phyloP scores from a whole-genome alignment of 495 filamentous ascomycete species.

The Penicillium canariense region DNA sequence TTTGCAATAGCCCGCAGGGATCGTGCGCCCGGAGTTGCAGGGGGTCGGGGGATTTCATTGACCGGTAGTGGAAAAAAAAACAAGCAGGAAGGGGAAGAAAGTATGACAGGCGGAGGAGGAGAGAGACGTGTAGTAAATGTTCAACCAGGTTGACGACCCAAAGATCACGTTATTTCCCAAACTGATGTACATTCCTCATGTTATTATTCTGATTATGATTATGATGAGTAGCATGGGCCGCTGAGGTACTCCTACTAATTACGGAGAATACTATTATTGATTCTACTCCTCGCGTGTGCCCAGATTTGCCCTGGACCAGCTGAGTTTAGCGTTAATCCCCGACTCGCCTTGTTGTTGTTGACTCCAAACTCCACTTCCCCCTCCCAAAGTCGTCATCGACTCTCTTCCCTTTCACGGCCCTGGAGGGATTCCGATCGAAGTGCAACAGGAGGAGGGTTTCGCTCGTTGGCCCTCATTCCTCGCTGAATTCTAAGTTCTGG shows the following conservation, averaged over 20 bases:
- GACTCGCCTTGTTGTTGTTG: constrained; percentile 27
- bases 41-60: background rate
- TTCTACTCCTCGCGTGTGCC: constrained; percentile 25
- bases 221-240: background rate
- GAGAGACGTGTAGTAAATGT: background rate
- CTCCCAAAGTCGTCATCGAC: constrained; percentile 15
- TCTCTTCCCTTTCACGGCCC: constrained; percentile 28
- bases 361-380: constrained; percentile 16
- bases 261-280: constrained; percentile 9
- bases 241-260: background rate
- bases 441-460: background rate
- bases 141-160: too few species aligned
- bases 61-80: background rate
- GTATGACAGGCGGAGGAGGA: background rate
- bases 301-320: constrained; percentile 15
- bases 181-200: too few species aligned
- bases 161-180: too few species aligned
- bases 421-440: constrained; percentile 7
- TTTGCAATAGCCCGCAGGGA: constrained; percentile 18
- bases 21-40: constrained; percentile 9
- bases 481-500: background rate
- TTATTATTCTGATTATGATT: background rate
- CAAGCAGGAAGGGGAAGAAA: background rate
- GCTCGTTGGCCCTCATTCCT: constrained; percentile 5
- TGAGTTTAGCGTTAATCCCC: constrained; percentile 23